Base-by-base conservation (phyloP, 805 yeast genomes). In the Kregervanrija delftensis region DNA sequence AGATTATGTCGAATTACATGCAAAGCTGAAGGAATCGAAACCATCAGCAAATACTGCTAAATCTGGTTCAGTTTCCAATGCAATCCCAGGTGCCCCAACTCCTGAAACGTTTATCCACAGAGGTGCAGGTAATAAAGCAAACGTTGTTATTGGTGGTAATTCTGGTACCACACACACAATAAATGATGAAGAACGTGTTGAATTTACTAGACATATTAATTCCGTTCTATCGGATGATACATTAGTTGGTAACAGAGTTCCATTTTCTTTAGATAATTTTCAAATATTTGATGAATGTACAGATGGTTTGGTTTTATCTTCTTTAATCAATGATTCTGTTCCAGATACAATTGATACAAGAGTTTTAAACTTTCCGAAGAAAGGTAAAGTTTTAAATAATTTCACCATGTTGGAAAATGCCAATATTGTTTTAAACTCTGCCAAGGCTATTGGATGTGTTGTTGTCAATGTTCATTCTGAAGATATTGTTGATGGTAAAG, bases 331-430 rank as follows among this genome's bases (percentile, higher is more conserved):
- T 64, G 99, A 93, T 67, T 88, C 97, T 31, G 99, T 93, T 32
- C 96, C 98, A 8, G 96, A 93, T 67, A 93, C 99, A 10, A 93
- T 93, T 57, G 99, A 93, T 69, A 90, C 97, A 9, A 86, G 99
- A 74, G 99, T 93, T 13, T 76, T 93, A 61, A 93, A 93, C 66
- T 71, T 82, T 63, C 95, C 98, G 22, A 85, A 83, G 63, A 75
- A 76, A 54, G 85, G 84, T 48, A 90, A 87, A 67, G 67, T 76
- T 13, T 76, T 93, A 63, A 93, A 93, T 72, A 87, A 88, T 61
- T 93, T 93, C 74, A 93, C 90, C 52, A 91, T 95, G 81, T 78
- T 86, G 53, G 99, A 93, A 69, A 93, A 93, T 67, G 96, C 98
- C 43, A 93, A 93, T 68, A 90, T 93, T 53, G 98, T 93, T 34